Percentiles rank a stretch among this genome's conserved stretches.
phyloP scores from a whole-genome alignment of 2,329 filamentous ascomycete species.

The Aspergillus sp. region DNA sequence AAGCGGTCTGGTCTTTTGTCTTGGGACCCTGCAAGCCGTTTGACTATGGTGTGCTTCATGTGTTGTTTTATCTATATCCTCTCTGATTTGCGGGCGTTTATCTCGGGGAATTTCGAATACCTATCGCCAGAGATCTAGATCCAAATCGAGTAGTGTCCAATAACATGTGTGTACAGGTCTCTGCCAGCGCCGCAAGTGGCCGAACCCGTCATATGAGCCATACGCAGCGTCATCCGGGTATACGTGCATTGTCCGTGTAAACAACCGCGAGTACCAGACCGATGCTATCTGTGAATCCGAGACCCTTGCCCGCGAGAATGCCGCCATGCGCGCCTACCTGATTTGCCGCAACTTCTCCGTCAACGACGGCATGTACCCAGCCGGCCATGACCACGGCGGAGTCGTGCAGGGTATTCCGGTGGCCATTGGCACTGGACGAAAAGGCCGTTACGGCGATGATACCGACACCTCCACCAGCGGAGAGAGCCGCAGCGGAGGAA shows the following conservation, averaged over 20 bases:
- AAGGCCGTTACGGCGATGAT: slow-evolving; percentile 46
- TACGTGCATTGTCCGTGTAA: slow-evolving; percentile 87
- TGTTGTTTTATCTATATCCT: too few relatives aligned
- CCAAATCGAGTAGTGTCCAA: slow-evolving; percentile 21
- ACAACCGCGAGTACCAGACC: slow-evolving; percentile 94
- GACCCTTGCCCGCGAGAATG: slow-evolving; percentile 81
- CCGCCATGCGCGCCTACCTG: slow-evolving; percentile 93
- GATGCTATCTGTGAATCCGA: slow-evolving; percentile 80
- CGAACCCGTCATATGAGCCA: slow-evolving; percentile 81
- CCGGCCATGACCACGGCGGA: slow-evolving; percentile 49
- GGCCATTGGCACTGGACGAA: slow-evolving; percentile 58
- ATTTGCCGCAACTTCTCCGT: slow-evolving; percentile 97
- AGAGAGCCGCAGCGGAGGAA: slow-evolving; percentile 50
- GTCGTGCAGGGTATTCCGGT: slow-evolving; percentile 59
- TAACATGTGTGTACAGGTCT: slow-evolving; percentile 59
- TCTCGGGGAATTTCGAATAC: background rate
- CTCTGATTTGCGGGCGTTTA: too few relatives aligned
- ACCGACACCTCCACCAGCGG: slow-evolving; percentile 37
- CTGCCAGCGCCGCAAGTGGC: slow-evolving; percentile 91
- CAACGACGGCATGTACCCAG: slow-evolving; percentile 82
- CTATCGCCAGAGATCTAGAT: too few relatives aligned
- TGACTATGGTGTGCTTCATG: too few relatives aligned
- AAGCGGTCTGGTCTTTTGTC: background rate
- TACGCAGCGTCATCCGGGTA: slow-evolving; percentile 71
- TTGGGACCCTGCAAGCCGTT: too few relatives aligned